phyloP scores from a whole-genome alignment of 352 stramenopile genomes.

The Pythium grandisporangium region DNA sequence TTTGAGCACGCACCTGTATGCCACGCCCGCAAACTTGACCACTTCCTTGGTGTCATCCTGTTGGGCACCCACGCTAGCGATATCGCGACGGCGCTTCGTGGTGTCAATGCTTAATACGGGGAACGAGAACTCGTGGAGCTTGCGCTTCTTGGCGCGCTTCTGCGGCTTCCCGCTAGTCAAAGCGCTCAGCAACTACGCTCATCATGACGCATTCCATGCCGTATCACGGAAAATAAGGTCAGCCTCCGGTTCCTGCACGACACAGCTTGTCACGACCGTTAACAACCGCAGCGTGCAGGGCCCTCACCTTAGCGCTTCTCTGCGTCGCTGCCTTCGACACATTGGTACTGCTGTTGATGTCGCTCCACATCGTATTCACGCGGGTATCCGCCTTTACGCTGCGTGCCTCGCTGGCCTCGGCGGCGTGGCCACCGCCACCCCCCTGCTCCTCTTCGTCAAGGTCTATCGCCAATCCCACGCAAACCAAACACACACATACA shows the following conservation, averaged over 20 bases:
- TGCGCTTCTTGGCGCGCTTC: constrained; percentile 47
- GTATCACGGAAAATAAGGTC: too few species aligned
- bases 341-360: constrained; percentile 48
- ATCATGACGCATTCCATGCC: too few species aligned
- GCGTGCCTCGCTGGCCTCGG: not conserved
- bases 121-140: constrained; percentile 59
- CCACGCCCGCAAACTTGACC: constrained; percentile 79
- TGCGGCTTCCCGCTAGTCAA: constrained; percentile 41
- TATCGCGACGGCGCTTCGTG: constrained; percentile 39
- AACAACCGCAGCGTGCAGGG: not conserved
- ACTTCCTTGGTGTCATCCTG: constrained; percentile 34
- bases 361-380: constrained; percentile 46
- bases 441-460: too few species aligned
- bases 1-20: constrained; percentile 45
- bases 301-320: constrained; percentile 35
- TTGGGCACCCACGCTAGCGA: constrained; percentile 11
- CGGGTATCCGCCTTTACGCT: constrained; percentile 21
- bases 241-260: too few species aligned
- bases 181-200: constrained; percentile 36
- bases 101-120: constrained; percentile 63
- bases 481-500: too few species aligned
- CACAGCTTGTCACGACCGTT: too few species aligned
- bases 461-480: too few species aligned
- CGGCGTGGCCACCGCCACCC: not conserved
- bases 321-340: constrained; percentile 39